Conservation (phyloP, 192 early-diverging fungal species). For the Coemansia sp. region DNA sequence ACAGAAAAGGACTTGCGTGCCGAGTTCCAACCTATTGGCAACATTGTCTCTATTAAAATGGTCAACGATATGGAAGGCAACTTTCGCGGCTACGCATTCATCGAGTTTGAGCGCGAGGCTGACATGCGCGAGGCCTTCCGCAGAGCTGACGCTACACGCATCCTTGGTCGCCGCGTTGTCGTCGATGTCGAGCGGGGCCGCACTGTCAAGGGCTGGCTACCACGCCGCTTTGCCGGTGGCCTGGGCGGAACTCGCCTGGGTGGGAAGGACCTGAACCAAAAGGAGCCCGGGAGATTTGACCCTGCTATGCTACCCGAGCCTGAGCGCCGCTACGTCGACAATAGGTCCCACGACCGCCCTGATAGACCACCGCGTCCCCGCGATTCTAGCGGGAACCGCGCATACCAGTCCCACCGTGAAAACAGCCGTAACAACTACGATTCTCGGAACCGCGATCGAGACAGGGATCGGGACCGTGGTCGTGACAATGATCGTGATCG, state of each 20-base stretch:
- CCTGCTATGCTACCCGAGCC: slow-evolving; percentile 12
- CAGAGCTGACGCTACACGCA: slow-evolving; percentile 85
- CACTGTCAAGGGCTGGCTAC: slow-evolving; percentile 95
- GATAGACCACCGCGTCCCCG: slow-evolving; percentile 15
- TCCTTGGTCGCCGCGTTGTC: slow-evolving; percentile 80
- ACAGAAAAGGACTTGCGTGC: slow-evolving; percentile 65
- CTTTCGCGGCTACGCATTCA: slow-evolving; percentile 92
- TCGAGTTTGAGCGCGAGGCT: slow-evolving; percentile 90
- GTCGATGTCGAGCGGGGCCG: slow-evolving; percentile 97
- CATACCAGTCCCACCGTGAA: slow-evolving; percentile 14
- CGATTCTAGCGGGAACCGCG: slow-evolving; percentile 27
- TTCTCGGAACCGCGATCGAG: slow-evolving; percentile 21
- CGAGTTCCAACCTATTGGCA: slow-evolving; percentile 83
- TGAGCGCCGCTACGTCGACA: slow-evolving; percentile 18
- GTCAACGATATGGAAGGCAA: slow-evolving; percentile 71
- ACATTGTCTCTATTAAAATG: slow-evolving; percentile 65
- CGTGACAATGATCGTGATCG: slow-evolving; percentile 4
- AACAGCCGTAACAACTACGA: slow-evolving; percentile 9
- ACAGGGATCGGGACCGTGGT: slow-evolving; percentile 9
- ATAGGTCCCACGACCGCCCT: slow-evolving; percentile 10
- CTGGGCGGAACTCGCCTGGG: slow-evolving; percentile 52
- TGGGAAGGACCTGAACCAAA: slow-evolving; percentile 42
- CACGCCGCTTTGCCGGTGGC: slow-evolving; percentile 58
- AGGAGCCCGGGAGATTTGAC: slow-evolving; percentile 44
- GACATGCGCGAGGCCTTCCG: slow-evolving; percentile 69